Base-by-base conservation (phyloP, 441 rosid species). In the Viola pubescens region DNA sequence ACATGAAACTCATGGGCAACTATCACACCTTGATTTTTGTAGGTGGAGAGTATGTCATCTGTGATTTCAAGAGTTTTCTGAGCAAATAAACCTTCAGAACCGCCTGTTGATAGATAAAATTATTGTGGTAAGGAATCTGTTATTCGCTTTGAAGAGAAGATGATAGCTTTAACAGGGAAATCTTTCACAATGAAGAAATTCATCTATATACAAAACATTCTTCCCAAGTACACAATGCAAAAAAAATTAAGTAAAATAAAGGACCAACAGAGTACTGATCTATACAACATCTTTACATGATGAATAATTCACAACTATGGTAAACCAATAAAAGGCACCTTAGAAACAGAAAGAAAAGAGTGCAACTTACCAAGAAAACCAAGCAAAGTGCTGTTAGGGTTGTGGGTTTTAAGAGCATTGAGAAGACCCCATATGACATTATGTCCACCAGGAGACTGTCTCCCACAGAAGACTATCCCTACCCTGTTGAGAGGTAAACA, bases 371-470 rank as follows among this genome's bases (percentile, higher is more conserved):
- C 97, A 59, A 88, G 67, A 74, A 94, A 94, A 46, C 99, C 97
- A 46, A 90, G 76, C 61, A 94, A 76, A 60, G 77, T 75, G 66
- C 80, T 88, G 12, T 73, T 79, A 2, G 90, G 73, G 65, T 90
- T 88, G 82, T 94, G 97, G 46, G 68, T 74, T 68, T 94, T 79
- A 58, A 94, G 91, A 60, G 97, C 97, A 61, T 70, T 56, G 65
- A 73, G 69, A 59, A 94, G 95, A 54, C 98, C 99, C 97, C 97
- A 90, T 49, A 91, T 60, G 48, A 94, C 99, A 75, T 94, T 90
- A 71, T 94, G 99, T 56, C 97, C 97, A 61, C 94, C 99, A 5
- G 97, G 99, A 62, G 99, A 88, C 63, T 94, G 99, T 76, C 99
- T 86, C 65, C 99, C 97, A 67, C 86, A 83, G 64, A 94, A 90